Conservation (phyloP, 768 basidiomycete species). For the Amanita jacksonii region DNA sequence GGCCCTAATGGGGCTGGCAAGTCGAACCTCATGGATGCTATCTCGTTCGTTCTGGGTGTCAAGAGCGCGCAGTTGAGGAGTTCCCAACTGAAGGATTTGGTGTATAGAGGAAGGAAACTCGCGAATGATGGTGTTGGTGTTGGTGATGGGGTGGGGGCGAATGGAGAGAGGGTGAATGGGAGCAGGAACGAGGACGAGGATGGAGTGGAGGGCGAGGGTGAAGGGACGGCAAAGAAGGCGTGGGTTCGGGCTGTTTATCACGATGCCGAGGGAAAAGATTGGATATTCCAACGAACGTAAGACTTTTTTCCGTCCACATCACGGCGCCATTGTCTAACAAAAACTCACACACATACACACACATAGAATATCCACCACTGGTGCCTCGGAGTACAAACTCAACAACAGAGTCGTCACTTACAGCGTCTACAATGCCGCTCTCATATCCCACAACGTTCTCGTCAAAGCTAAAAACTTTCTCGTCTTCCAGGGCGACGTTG, state of each 20-base stretch:
- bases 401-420: slow-evolving; percentile 79
- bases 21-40: slow-evolving; percentile 99
- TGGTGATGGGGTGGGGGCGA: slow-evolving; percentile 23
- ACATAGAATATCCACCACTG: slow-evolving; percentile 73
- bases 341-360: too few species aligned
- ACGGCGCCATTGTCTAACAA: too few species aligned
- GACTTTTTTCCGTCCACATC: slow-evolving; percentile 19
- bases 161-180: slow-evolving; percentile 33
- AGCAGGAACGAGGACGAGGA: slow-evolving; percentile 39
- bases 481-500: slow-evolving; percentile 98
- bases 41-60: slow-evolving; percentile 96
- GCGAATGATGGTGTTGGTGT: slow-evolving; percentile 38
- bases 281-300: slow-evolving; percentile 87
- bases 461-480: slow-evolving; percentile 99
- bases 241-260: slow-evolving; percentile 93
- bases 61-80: slow-evolving; percentile 90
- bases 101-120: slow-evolving; percentile 82
- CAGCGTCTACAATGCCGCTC: slow-evolving; percentile 79
- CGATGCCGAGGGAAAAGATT: slow-evolving; percentile 72
- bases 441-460: slow-evolving; percentile 86
- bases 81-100: slow-evolving; percentile 89
- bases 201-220: slow-evolving; percentile 45
- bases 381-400: slow-evolving; percentile 85
- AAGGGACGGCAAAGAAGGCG: slow-evolving; percentile 83
- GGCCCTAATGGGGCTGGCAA: slow-evolving; percentile 99